Percentiles rank a stretch among this genome's conserved stretches.
phyloP scores from a whole-genome alignment of 1,139 yeast genomes.

The Diutina rugosa region DNA sequence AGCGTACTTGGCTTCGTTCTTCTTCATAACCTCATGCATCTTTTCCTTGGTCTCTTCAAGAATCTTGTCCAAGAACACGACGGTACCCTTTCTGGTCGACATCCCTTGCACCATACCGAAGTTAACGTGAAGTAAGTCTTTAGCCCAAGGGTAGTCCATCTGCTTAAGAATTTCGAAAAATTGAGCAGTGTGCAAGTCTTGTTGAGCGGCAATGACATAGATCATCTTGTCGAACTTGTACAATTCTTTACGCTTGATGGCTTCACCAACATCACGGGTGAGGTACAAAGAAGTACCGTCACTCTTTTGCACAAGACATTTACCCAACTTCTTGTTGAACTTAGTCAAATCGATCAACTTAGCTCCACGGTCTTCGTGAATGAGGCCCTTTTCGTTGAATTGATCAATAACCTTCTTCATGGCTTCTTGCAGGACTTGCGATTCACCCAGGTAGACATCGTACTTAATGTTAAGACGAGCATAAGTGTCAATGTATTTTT shows the following conservation, averaged over 20 bases:
- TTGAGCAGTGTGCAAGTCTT: conserved; percentile 89
- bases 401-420: conserved; percentile 56
- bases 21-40: conserved; percentile 96
- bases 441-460: conserved; percentile 90
- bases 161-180: conserved; percentile 90
- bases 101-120: conserved; percentile 98
- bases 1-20: conserved; percentile 81
- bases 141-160: conserved; percentile 87
- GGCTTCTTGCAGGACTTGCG: conserved; percentile 69
- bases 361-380: conserved; percentile 89
- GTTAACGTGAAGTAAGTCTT: conserved; percentile 66
- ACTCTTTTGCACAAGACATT: conserved; percentile 83
- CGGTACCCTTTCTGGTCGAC: conserved; percentile 98
- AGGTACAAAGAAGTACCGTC: conserved; percentile 93
- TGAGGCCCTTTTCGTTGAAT: conserved; percentile 56
- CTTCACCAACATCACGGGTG: conserved; percentile 97
- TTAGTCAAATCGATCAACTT: conserved; percentile 73
- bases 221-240: conserved; percentile 92
- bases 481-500: conserved; percentile 74
- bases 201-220: conserved; percentile 92
- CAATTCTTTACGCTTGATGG: conserved; percentile 74
- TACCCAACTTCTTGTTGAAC: conserved; percentile 87
- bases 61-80: conserved; percentile 89
- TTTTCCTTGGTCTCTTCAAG: conserved; percentile 88
- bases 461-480: conserved; percentile 82